Conservation (phyloP, 164 flowering plant species). For the Cinnamomum chago region DNA sequence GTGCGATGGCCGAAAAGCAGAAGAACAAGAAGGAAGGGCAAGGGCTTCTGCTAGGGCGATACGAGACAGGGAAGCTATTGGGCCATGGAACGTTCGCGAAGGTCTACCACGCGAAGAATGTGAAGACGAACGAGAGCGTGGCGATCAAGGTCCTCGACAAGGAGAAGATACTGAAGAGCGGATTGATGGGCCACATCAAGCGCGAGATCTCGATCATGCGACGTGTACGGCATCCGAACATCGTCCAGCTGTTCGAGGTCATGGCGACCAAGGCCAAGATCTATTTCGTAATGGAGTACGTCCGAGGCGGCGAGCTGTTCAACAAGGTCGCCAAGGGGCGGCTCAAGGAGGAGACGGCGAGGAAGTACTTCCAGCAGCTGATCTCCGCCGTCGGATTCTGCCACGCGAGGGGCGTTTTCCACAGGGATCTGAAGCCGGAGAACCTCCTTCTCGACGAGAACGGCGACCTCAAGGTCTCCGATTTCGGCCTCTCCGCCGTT, state of each 20-base stretch:
- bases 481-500: slow-evolving; percentile 36
- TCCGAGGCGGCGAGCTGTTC: slow-evolving; percentile 34
- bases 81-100: slow-evolving; percentile 29
- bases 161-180: slow-evolving; percentile 30
- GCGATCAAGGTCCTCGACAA: slow-evolving; percentile 27
- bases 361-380: slow-evolving; percentile 40
- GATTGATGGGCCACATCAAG: slow-evolving; percentile 23
- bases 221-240: slow-evolving; percentile 37
- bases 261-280: slow-evolving; percentile 41
- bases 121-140: slow-evolving; percentile 14
- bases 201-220: slow-evolving; percentile 27
- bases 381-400: slow-evolving; percentile 38
- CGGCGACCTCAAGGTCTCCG: slow-evolving; percentile 35
- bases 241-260: slow-evolving; percentile 36
- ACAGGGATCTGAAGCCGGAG: slow-evolving; percentile 39
- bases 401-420: slow-evolving; percentile 34
- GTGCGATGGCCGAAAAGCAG: background rate
- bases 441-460: slow-evolving; percentile 27
- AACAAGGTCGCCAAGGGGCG: slow-evolving; percentile 26
- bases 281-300: slow-evolving; percentile 43
- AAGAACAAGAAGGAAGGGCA: slow-evolving; percentile 9
- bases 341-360: slow-evolving; percentile 30
- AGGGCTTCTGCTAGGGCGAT: slow-evolving; percentile 21
- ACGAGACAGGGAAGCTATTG: slow-evolving; percentile 25
- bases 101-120: slow-evolving; percentile 24